phyloP scores from a whole-genome alignment of 75 land plant species.

The Selaginella tamariscina region DNA sequence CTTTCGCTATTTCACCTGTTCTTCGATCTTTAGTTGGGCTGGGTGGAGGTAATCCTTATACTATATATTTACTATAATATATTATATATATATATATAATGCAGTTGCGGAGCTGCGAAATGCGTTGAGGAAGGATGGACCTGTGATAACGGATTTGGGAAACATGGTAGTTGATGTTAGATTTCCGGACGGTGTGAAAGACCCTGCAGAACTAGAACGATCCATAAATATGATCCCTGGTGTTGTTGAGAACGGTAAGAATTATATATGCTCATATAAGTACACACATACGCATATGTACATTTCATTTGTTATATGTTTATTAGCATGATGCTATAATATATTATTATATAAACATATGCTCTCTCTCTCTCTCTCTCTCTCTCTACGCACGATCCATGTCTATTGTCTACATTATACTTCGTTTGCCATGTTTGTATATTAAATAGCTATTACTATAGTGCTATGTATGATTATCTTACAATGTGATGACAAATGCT shows the following conservation, averaged over 20 bases:
- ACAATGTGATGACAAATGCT: too few relatives aligned
- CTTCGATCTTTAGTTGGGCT: slow-evolving; percentile 37
- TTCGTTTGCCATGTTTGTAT: not conserved
- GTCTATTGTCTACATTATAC: not conserved
- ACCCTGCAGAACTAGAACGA: slow-evolving; percentile 34
- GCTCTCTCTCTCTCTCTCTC: too few relatives aligned
- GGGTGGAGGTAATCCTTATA: slow-evolving; percentile 33
- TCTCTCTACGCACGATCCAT: too few relatives aligned
- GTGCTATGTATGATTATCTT: too few relatives aligned
- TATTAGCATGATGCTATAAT: too few relatives aligned
- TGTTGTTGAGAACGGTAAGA: slow-evolving; percentile 43
- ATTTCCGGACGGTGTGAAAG: slow-evolving; percentile 37
- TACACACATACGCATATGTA: too few relatives aligned
- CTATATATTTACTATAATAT: not conserved
- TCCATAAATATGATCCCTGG: slow-evolving; percentile 48
- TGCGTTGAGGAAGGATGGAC: slow-evolving; percentile 53
- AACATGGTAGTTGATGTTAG: slow-evolving; percentile 60
- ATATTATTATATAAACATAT: too few relatives aligned
- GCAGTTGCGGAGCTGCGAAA: slow-evolving; percentile 41
- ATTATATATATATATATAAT: too few relatives aligned
- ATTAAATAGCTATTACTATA: too few relatives aligned
- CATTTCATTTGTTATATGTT: too few relatives aligned
- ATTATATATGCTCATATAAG: too few relatives aligned
- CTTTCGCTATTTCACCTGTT: slow-evolving; percentile 41
- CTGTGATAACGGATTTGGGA: slow-evolving; percentile 52